Conservation (phyloP, 169 alveolate genomes). For the Theileria orientalis region DNA sequence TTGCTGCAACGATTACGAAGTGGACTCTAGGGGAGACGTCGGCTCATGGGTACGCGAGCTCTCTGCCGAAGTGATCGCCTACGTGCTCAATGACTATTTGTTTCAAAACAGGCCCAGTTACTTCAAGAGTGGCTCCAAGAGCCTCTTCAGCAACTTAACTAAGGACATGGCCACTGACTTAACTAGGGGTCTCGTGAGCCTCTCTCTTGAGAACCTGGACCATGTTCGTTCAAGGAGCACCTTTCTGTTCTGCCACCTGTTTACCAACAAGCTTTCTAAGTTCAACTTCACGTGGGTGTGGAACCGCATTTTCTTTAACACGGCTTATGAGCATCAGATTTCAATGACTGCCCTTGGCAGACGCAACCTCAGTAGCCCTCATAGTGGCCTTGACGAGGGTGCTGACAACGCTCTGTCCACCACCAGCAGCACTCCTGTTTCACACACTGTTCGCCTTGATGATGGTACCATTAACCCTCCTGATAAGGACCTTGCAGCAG, state of each 20-base stretch:
- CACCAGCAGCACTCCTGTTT: neutral
- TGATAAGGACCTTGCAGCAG: too few relatives aligned
- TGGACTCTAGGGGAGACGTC: constrained; percentile 59
- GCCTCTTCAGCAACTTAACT: neutral
- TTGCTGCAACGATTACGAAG: constrained; percentile 46
- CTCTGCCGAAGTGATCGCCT: constrained; percentile 38
- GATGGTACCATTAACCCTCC: neutral
- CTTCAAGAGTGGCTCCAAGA: neutral
- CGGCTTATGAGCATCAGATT: constrained; percentile 31
- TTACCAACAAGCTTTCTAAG: constrained; percentile 6
- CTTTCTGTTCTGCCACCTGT: constrained; percentile 39
- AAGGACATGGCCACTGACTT: constrained; percentile 13
- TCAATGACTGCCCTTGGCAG: neutral
- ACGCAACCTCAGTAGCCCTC: neutral
- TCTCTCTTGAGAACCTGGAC: constrained; percentile 46
- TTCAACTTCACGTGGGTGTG: constrained; percentile 47
- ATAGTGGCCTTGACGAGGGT: too few relatives aligned
- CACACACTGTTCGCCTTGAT: neutral
- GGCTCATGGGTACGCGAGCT: constrained; percentile 67
- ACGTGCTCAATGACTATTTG: constrained; percentile 1
- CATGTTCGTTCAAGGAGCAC: constrained; percentile 48
- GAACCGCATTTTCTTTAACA: constrained; percentile 43
- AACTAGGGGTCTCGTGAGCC: constrained; percentile 19
- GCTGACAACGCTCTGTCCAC: too few relatives aligned
- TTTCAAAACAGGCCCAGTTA: neutral